Evolutionary conservation across 495 filamentous ascomycete species (phyloP).

Genomic region (Aspergillus bertholletiae): DNA sequence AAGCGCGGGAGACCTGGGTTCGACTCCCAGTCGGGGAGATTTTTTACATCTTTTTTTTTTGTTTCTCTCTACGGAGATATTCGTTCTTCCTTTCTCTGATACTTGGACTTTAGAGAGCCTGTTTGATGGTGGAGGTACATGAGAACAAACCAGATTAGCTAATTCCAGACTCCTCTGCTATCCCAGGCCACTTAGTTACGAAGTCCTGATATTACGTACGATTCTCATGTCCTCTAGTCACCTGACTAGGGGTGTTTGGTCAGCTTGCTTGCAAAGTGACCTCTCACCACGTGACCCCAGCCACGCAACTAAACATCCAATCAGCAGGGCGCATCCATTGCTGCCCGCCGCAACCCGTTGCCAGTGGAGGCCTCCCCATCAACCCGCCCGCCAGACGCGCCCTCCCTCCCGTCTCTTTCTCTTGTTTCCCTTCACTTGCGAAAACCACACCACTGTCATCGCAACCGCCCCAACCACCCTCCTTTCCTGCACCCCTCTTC

Average conservation of each 20-base stretch:
- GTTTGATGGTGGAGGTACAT: no score
- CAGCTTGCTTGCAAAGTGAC: background rate
- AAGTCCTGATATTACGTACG: no score
- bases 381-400: slow-evolving; percentile 8
- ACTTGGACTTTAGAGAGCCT: no score
- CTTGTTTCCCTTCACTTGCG: slow-evolving; percentile 3
- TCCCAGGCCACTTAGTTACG: no score
- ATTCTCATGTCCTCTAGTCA: no score
- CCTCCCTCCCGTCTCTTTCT: slow-evolving; percentile 8
- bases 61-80: background rate
- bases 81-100: no score
- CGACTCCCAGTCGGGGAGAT: slow-evolving; percentile 1
- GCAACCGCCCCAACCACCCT: background rate
- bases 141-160: no score
- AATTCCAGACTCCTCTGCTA: no score
- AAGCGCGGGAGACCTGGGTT: slow-evolving; percentile 1
- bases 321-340: background rate
- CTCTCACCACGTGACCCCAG: slow-evolving; percentile 22
- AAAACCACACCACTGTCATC: background rate
- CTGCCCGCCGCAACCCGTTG: background rate
- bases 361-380: background rate
- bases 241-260: background rate
- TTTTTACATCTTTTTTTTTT: background rate
- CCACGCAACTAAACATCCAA: slow-evolving; percentile 12
- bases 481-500: slow-evolving; percentile 8